These are phyloP conservation scores for Mortierella claussenii DNA, from an alignment of 192 early-diverging fungal species.

Conservation along the genomic window DNA sequence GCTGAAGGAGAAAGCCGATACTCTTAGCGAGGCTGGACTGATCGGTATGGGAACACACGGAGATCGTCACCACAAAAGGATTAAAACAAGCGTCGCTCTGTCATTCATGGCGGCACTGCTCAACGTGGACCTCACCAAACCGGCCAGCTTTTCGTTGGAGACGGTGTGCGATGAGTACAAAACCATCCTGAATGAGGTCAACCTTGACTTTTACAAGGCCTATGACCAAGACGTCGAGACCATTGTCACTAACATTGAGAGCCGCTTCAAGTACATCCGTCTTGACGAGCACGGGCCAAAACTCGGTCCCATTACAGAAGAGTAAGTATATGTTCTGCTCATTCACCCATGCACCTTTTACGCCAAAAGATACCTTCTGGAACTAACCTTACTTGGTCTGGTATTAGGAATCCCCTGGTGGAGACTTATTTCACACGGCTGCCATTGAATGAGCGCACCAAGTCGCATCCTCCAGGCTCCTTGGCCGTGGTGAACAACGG, in stretches of 20 bases:
- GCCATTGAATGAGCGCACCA: constrained; percentile 64
- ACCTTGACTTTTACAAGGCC: constrained; percentile 85
- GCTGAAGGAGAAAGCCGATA: constrained; percentile 56
- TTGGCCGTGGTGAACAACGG: constrained; percentile 94
- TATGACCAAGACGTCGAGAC: constrained; percentile 82
- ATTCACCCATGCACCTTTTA: too few species aligned
- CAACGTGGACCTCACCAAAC: constrained; percentile 9
- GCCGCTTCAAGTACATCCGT: constrained; percentile 85
- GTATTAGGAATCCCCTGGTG: constrained; percentile 83
- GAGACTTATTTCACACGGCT: constrained; percentile 95
- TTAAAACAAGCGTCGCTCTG: constrained; percentile 59
- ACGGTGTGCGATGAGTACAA: constrained; percentile 61
- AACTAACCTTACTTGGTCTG: not conserved
- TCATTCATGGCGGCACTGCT: constrained; percentile 59
- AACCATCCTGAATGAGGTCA: constrained; percentile 85
- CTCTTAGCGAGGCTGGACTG: constrained; percentile 57
- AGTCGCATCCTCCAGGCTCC: constrained; percentile 71
- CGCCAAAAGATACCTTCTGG: too few species aligned
- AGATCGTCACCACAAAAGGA: constrained; percentile 63
- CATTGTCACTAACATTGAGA: constrained; percentile 79
- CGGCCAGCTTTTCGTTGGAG: constrained; percentile 45
- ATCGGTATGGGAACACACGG: constrained; percentile 52
- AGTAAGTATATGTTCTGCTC: constrained; percentile 53
- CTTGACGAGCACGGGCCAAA: constrained; percentile 90
- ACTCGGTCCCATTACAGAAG: constrained; percentile 76